Percentiles rank a stretch among this genome's conserved stretches.
Evolutionary conservation across 805 yeast species (phyloP).

Genomic region (Yarrowia hollandica): DNA sequence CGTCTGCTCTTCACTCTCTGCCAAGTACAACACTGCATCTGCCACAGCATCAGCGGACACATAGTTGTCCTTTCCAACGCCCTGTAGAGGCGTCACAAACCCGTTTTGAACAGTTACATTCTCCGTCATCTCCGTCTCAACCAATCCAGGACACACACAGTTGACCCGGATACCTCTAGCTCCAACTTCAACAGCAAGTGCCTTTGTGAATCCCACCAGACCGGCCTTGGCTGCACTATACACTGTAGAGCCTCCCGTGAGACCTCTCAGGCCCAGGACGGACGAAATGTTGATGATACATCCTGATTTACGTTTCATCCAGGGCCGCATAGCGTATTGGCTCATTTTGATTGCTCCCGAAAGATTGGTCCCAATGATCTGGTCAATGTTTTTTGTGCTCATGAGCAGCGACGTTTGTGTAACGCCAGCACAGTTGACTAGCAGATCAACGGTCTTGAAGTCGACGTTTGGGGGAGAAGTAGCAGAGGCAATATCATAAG

Average conservation of each 20-base stretch:
- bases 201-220: constrained; percentile 57
- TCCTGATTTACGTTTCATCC: constrained; percentile 47
- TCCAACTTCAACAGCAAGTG: constrained; percentile 61
- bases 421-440: constrained; percentile 60
- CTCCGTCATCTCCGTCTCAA: constrained; percentile 60
- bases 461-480: not conserved
- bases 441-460: constrained; percentile 42
- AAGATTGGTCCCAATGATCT: constrained; percentile 57
- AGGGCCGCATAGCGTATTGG: constrained; percentile 51
- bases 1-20: constrained; percentile 30
- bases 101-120: constrained; percentile 20
- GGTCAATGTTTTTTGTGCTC: constrained; percentile 48
- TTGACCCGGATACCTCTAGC: constrained; percentile 59
- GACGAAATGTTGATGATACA: constrained; percentile 67
- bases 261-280: constrained; percentile 51
- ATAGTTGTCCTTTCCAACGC: constrained; percentile 28
- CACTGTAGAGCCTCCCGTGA: constrained; percentile 57
- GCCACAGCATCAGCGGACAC: constrained; percentile 33
- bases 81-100: constrained; percentile 28
- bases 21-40: constrained; percentile 33
- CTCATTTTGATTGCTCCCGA: constrained; percentile 61
- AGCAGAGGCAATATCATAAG: not conserved
- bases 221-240: constrained; percentile 76
- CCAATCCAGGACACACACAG: constrained; percentile 66
- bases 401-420: constrained; percentile 57